Evolutionary conservation across 495 filamentous ascomycete genomes (phyloP), one percentile per base, ranked within the genome.

Genomic region (Penicillium waksmanii): DNA sequence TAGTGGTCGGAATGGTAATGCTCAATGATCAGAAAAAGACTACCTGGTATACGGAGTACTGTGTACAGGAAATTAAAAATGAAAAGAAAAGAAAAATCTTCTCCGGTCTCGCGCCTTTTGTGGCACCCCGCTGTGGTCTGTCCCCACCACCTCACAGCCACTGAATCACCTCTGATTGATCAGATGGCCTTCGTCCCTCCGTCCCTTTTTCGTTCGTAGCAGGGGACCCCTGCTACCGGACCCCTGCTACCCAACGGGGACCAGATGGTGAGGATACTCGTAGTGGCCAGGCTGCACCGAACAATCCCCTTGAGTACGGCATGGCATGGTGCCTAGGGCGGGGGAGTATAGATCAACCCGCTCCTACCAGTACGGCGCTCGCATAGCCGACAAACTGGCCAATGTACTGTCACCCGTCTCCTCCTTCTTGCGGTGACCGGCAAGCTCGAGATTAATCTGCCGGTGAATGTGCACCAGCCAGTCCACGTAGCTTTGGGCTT

Each of bases 391-490:
- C 66, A 93, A 83, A 61, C 79, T 80, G 23, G 84, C 77, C 67
- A 87, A 72, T 48, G 82, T 77, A 40, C 80, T 73, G 62, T 85
- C 79, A 15, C 76, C 67, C 57, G 75, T 63, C 4, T 92, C 88
- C 46, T 92, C 89, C 62, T 86, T 87, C 70, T 90, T 91, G 67
- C 89, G 80, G 70, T 92, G 90, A 34, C 90, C 90, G 15, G 88
- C 81, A 66, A 93, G 77, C 82, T 97, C 94, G 57, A 97, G 75
- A 71, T 96, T 93, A 59, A 98, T 91, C 67, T 89, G 87, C 64
- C 93, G 88, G 70, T 99, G 95, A 51, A 97, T 78, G 75, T 96
- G 92, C 54, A 99, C 95, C 73, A 99, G 75, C 95, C 95, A 99
- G 76, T 99, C 95, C 17, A 98, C 95, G 76, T 99, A 98, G 64